Conservation (phyloP, 1,284 basidiomycete species). For the Cryptococcus jaspeensis region DNA sequence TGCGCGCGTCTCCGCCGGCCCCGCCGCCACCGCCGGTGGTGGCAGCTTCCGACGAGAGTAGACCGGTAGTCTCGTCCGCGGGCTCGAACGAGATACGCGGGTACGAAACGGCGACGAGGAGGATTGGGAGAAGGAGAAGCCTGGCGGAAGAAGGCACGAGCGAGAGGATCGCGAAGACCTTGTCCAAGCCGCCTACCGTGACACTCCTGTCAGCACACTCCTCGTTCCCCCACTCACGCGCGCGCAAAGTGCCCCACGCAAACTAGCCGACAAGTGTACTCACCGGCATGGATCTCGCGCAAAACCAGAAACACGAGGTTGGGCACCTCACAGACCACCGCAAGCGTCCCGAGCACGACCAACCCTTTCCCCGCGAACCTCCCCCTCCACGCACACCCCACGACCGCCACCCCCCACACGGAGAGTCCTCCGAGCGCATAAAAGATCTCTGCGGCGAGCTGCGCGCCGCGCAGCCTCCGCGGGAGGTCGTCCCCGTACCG, state of each 20-base stretch:
- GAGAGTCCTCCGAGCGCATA: slow-evolving; percentile 37
- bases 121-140: slow-evolving; percentile 35
- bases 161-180: slow-evolving; percentile 35
- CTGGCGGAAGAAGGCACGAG: slow-evolving; percentile 36
- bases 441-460: slow-evolving; percentile 21
- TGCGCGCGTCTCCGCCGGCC: slow-evolving; percentile 4
- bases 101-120: slow-evolving; percentile 30
- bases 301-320: slow-evolving; percentile 39
- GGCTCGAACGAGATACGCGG: slow-evolving; percentile 38
- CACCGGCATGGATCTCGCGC: slow-evolving; percentile 30
- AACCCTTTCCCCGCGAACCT: slow-evolving; percentile 35
- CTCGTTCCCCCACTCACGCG: neutral
- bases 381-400: slow-evolving; percentile 34
- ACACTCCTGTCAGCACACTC: neutral
- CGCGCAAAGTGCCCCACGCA: neutral
- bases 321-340: slow-evolving; percentile 35
- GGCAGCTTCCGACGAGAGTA: slow-evolving; percentile 21
- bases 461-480: slow-evolving; percentile 6
- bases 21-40: neutral
- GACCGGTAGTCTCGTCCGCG: slow-evolving; percentile 35
- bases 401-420: slow-evolving; percentile 32
- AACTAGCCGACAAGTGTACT: slow-evolving; percentile 14
- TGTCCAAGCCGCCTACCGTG: slow-evolving; percentile 19
- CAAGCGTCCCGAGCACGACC: slow-evolving; percentile 30
- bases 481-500: slow-evolving; percentile 13